phyloP scores from a whole-genome alignment of 768 basidiomycete species.

The Mycena galopus region DNA sequence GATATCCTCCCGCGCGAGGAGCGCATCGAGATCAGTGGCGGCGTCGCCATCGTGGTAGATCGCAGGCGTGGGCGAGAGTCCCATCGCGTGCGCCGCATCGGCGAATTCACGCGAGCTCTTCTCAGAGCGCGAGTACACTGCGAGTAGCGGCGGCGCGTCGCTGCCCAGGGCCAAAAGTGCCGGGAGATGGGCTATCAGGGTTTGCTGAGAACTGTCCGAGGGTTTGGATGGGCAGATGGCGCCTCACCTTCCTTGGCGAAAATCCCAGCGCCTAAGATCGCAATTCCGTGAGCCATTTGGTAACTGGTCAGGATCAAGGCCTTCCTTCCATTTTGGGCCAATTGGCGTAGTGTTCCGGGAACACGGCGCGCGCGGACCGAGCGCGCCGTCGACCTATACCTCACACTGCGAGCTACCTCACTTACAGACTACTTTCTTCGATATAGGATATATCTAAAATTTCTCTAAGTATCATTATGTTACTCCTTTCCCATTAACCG shows the following conservation, averaged over 20 bases:
- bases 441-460: too few species aligned
- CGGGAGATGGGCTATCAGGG: conserved; percentile 84
- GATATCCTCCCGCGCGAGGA: conserved; percentile 79
- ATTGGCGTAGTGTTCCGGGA: neutral
- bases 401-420: too few species aligned
- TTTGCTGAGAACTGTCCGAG: conserved; percentile 30
- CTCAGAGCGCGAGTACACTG: conserved; percentile 85
- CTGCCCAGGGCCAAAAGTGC: conserved; percentile 69
- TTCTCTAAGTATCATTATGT: too few species aligned
- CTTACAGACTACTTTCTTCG: too few species aligned
- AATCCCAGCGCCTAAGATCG: conserved; percentile 86
- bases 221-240: conserved; percentile 39
- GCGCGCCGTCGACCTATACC: too few species aligned
- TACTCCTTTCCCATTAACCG: too few species aligned
- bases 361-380: too few species aligned
- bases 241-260: conserved; percentile 79
- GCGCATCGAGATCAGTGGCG: conserved; percentile 63
- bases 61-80: conserved; percentile 55
- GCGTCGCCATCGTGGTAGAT: conserved; percentile 70
- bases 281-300: conserved; percentile 63
- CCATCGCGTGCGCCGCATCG: conserved; percentile 57
- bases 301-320: conserved; percentile 12
- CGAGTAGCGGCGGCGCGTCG: conserved; percentile 62
- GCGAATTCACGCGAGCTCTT: conserved; percentile 70
- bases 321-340: neutral